A percentile compares a stretch with the other conserved stretches of the same genome.
phyloP scores from a whole-genome alignment of 1,284 basidiomycete genomes.

The Sparassis latifolia region DNA sequence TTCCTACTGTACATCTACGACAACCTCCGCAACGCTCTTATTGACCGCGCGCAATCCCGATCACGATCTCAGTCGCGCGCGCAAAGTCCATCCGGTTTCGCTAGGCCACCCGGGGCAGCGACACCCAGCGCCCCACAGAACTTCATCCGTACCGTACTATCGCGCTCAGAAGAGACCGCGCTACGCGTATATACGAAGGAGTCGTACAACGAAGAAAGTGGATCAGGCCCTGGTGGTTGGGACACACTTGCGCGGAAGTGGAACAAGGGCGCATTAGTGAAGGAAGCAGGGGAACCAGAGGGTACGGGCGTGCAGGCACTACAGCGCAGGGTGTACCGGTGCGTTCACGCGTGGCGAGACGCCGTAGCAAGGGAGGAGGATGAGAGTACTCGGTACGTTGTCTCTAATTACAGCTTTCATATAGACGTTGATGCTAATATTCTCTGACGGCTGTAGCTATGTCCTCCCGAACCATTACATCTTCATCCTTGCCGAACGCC shows the following conservation, averaged over 20 bases:
- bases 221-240: constrained; percentile 71
- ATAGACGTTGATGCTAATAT: not conserved
- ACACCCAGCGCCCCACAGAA: constrained; percentile 16
- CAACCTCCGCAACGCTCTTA: constrained; percentile 81
- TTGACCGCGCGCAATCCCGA: constrained; percentile 48
- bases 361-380: constrained; percentile 77
- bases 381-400: constrained; percentile 72
- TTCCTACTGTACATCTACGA: constrained; percentile 93
- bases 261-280: constrained; percentile 57
- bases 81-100: constrained; percentile 24
- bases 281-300: constrained; percentile 12
- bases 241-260: constrained; percentile 71
- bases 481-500: constrained; percentile 61
- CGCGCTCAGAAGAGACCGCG: constrained; percentile 68
- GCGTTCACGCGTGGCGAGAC: constrained; percentile 86
- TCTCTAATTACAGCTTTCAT: not conserved
- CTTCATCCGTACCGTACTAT: constrained; percentile 52
- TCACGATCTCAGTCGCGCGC: constrained; percentile 26
- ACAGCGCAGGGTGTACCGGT: constrained; percentile 57
- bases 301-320: constrained; percentile 20
- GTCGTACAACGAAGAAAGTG: constrained; percentile 59
- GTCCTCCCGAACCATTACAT: constrained; percentile 70
- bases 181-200: constrained; percentile 64
- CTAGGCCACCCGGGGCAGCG: constrained; percentile 20
- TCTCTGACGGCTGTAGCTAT: constrained; percentile 37